Conservation (phyloP, 257 asterid species). For the Hygrophila difformis region DNA sequence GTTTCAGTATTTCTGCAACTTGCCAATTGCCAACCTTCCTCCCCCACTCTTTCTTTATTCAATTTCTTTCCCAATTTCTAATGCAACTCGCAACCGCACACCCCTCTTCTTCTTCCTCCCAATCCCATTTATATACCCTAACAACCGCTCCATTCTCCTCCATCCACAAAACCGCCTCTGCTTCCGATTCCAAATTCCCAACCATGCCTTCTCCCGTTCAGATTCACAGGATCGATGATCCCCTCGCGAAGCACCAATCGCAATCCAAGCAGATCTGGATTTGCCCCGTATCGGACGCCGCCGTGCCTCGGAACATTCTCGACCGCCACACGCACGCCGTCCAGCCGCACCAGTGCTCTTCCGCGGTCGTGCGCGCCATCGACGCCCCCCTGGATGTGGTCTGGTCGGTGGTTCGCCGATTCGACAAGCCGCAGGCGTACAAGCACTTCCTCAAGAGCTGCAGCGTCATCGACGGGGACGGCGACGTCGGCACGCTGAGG, state of each 20-base stretch:
- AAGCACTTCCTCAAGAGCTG: slow-evolving; percentile 60
- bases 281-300: slow-evolving; percentile 24
- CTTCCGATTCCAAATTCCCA: too few relatives aligned
- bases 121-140: too few relatives aligned
- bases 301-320: slow-evolving; percentile 29
- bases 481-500: slow-evolving; percentile 48
- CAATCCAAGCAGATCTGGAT: slow-evolving; percentile 13
- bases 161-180: too few relatives aligned
- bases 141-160: too few relatives aligned
- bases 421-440: slow-evolving; percentile 54
- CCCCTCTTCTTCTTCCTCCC: too few relatives aligned
- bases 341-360: slow-evolving; percentile 37
- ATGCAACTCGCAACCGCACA: too few relatives aligned
- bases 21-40: too few relatives aligned
- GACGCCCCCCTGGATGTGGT: slow-evolving; percentile 32
- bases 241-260: slow-evolving; percentile 16
- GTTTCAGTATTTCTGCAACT: too few relatives aligned
- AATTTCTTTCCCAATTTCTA: too few relatives aligned
- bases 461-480: slow-evolving; percentile 39
- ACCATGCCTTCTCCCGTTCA: slow-evolving; percentile 48
- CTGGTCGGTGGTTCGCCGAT: slow-evolving; percentile 48
- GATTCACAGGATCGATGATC: slow-evolving; percentile 29
- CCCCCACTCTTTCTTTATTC: too few relatives aligned
- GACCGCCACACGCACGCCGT: slow-evolving; percentile 39
- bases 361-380: slow-evolving; percentile 32